A percentile compares a stretch with the other conserved stretches of the same genome.
phyloP scores from a whole-genome alignment of 306 rosid genomes.

The Cucurbita pepo region DNA sequence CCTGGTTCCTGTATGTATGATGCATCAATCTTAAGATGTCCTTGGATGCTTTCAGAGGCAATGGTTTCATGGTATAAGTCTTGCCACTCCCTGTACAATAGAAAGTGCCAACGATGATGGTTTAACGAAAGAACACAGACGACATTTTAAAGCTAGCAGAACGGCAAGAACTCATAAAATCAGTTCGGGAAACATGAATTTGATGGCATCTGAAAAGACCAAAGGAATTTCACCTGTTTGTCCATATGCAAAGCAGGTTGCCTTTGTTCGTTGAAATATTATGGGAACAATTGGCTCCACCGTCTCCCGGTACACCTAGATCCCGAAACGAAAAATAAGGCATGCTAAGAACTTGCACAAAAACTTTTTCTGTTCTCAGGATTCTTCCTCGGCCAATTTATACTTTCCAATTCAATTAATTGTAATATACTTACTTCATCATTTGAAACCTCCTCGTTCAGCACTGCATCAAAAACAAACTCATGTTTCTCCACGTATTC shows the following conservation, averaged over 20 bases:
- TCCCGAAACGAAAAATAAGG: not conserved
- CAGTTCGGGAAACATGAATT: not conserved
- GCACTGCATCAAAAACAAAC: conserved; percentile 93
- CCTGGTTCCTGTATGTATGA: conserved; percentile 83
- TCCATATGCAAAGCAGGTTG: conserved; percentile 97
- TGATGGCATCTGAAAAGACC: not conserved
- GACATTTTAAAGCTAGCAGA: not conserved
- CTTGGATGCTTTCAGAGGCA: conserved; percentile 88
- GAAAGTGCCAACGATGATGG: conserved; percentile 10
- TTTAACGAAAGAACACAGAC: not conserved
- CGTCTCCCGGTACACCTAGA: conserved; percentile 86
- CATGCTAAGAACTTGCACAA: not conserved
- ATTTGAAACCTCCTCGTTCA: conserved; percentile 89
- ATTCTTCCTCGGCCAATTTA: not conserved
- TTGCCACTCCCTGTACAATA: conserved; percentile 78
- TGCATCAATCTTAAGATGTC: conserved; percentile 96
- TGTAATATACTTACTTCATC: conserved; percentile 52
- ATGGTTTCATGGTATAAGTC: conserved; percentile 90
- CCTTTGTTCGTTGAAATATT: conserved; percentile 92
- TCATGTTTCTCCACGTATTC: conserved; percentile 88
- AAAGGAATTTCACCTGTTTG: conserved; percentile 58
- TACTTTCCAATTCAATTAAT: conserved; percentile 2
- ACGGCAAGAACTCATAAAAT: not conserved
- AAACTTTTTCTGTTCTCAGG: not conserved
- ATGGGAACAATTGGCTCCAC: conserved; percentile 99